Evolutionary conservation across 495 filamentous ascomycete genomes (phyloP).

Genomic region (Penicillium riverlandense): DNA sequence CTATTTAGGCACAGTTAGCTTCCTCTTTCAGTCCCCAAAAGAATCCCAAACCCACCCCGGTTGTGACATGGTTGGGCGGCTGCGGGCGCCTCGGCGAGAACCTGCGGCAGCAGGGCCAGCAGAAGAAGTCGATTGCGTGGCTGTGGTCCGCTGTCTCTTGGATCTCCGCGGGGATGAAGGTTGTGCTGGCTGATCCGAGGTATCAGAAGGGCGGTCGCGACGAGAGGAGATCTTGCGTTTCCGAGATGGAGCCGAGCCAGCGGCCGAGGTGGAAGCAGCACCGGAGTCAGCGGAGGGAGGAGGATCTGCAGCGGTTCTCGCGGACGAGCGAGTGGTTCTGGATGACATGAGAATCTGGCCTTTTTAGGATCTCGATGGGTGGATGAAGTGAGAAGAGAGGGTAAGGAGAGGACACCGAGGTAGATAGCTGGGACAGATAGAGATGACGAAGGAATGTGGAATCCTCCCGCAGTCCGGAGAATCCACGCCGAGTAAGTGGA

Average conservation of each 20-base stretch:
- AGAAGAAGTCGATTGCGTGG: slow-evolving; percentile 37
- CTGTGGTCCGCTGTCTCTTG: slow-evolving; percentile 35
- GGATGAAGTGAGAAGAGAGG: slow-evolving; percentile 1
- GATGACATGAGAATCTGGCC: slow-evolving; percentile 63
- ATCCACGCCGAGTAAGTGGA: background rate
- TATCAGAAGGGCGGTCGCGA: slow-evolving; percentile 29
- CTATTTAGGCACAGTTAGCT: slow-evolving; percentile 13
- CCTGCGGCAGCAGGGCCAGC: slow-evolving; percentile 28
- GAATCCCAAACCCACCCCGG: slow-evolving; percentile 51
- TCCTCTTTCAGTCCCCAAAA: background rate
- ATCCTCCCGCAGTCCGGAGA: background rate
- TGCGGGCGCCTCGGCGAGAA: slow-evolving; percentile 56
- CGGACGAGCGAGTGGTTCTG: slow-evolving; percentile 75
- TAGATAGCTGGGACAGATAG: background rate
- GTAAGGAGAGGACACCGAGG: background rate
- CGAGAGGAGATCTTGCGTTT: slow-evolving; percentile 52
- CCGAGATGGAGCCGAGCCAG: slow-evolving; percentile 37
- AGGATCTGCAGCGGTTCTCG: slow-evolving; percentile 65
- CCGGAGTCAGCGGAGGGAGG: slow-evolving; percentile 31
- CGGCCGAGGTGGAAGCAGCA: slow-evolving; percentile 25
- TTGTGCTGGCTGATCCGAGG: slow-evolving; percentile 32
- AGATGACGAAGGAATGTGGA: slow-evolving; percentile 1
- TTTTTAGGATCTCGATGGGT: slow-evolving; percentile 6
- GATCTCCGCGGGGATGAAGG: slow-evolving; percentile 37
- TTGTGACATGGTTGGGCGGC: slow-evolving; percentile 72